Evolutionary conservation across 345 rosid genomes (phyloP), one percentile per base, ranked within the genome.

Genomic region (Brassica carinata): DNA sequence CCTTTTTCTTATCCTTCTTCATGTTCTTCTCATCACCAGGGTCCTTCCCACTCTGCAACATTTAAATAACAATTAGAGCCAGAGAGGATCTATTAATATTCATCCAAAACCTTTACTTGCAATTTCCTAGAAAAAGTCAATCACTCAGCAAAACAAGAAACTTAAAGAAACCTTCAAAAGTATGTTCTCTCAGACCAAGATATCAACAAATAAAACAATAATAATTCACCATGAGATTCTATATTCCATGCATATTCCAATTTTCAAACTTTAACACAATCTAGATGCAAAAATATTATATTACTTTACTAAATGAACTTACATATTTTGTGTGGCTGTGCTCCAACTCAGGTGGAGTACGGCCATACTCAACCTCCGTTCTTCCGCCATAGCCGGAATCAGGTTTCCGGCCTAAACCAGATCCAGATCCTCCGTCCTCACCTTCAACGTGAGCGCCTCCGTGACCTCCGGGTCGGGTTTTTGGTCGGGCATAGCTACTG

Each of bases 291-390:
- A 43, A 53, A 53, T 8, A 2, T 48, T 38, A 10, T 43, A 23
- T 51, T 51, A 59, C 8, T 18, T 55, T 7, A 57, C 10, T 57
- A 23, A 59, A 2, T 8, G 26, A 76, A 79, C 90, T 87, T 58
- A 95, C 99, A 68, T 93, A 74, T 85, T 90, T 91, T 84, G 89
- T 91, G 89, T 94, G 85, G 55, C 89, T 89, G 11, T 79, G 75
- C 45, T 81, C 89, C 1, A 83, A 19, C 10, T 81, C 83, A 27
- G 58, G 13, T 33, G 58, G 13, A 29, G 67, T 87, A 29, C 81
- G 58, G 8, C 82, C 85, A 34, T 82, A 82, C 15, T 81, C 87
- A 9, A 68, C 68, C 40, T 76, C 78, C 8, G 85, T 6, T 75
- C 66, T 65, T 14, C 77, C 74, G 2, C 85, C 89, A 59, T 71